Evolutionary conservation across 1,139 yeast species (phyloP), one percentile per base, ranked within the genome.

Genomic region (Suhomyces guaymorum): DNA sequence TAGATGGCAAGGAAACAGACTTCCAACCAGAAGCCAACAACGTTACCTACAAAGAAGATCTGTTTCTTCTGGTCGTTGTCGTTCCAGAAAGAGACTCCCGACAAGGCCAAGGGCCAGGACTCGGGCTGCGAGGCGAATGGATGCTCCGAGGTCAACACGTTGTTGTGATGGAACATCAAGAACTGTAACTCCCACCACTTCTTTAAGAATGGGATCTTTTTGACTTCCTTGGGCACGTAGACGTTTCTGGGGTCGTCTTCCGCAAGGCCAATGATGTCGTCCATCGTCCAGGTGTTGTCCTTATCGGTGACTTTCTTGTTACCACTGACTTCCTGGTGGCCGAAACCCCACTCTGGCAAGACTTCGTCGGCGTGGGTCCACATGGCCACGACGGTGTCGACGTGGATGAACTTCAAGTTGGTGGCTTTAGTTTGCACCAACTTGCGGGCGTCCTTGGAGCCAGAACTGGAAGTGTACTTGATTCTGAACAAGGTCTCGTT

Each of bases 51-150:
- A 61, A 92, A 87, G 63, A 82, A 94, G 39, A 92, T 89, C 63
- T 94, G 98, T 52, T 68, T 70, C 47, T 70, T 76, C 39, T 56
- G 57, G 3, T 64, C 70, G 43, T 80, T 79, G 42, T 87, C 81
- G 29, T 95, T 89, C 96, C 97, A 92, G 73, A 92, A 92, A 1
- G 97, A 88, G 19, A 92, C 97, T 48, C 99, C 99, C 10, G 87
- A 78, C 37, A 84, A 63, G 29, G 94, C 77, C 48, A 87, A 74
- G n/a, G 98, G 98, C 99, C 99, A 92, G 6, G 84, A 68, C 45
- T 81, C 78, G 4, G 99, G 99, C 45, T 81, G 83, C 4, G 97
- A 87, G 7, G 97, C 96, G 67, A 87, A 94, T 32, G 99, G 99
- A 61, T 92, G 99, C 24, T 86, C 88, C 12, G 92, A 73, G 4